Evolutionary conservation across 306 rosid species (phyloP), one percentile per base, ranked within the genome.

Genomic region (Sphenostylis stenocarpa): DNA sequence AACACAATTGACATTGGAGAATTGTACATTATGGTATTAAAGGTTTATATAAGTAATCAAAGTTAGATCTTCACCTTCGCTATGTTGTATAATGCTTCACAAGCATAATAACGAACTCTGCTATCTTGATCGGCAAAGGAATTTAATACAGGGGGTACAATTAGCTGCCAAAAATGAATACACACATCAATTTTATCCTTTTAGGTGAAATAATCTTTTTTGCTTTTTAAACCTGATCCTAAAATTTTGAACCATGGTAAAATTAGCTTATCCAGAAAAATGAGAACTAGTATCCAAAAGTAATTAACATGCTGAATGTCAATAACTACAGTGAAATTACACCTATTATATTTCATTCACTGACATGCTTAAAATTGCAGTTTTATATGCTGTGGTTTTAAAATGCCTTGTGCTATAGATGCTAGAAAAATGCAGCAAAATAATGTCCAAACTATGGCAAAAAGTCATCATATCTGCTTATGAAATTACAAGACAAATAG

Each of bases 51-150:
- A 65, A 76, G 72, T 70, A 77, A 75, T 76, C 48, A 65, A 3
- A 24, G 74, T 67, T 62, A 76, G 36, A 69, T 70, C 73, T 84
- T 90, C 70, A 95, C 99, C 97, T 95, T 95, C 17, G 99, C 99
- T 72, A 95, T 95, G 87, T 95, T 95, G 79, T 95, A 95, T 36
- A 95, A 86, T 68, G 99, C 97, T 86, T 95, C 99, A 34, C 99
- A 95, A 41, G 99, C 99, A 88, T 95, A 92, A 86, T 95, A 95
- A 20, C 99, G 99, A 72, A 95, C 99, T 84, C 97, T 91, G 88
- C 99, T 88, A 75, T 95, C 99, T 90, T 95, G 99, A 81, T 95
- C 99, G n/a, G 91, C 85, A 84, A 95, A 95, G 67, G 99, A 92
- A 80, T 60, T 75, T 61, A 95, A 88, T 70, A 95, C 99, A 39